Base-by-base conservation (phyloP, 306 rosid species). In the Malus domestica region DNA sequence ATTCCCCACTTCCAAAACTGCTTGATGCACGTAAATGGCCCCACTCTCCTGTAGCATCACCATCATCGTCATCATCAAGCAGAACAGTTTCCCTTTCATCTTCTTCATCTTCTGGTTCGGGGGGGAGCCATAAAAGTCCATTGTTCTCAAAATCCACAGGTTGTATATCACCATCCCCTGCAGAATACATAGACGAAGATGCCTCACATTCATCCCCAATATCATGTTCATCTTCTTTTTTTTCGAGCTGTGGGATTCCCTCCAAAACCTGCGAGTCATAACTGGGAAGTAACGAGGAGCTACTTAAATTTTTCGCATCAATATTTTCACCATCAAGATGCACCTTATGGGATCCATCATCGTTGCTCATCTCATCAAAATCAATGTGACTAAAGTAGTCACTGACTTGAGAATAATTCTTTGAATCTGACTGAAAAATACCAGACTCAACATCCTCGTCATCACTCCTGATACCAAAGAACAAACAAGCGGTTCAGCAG, bases 111-210 rank as follows among this genome's bases (percentile, higher is more conserved):
- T 96, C 98, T 19, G 99, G 99, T 72, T 90, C 97, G 65, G 99
- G 97, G 59, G 99, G 99, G 67, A 92, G 91, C 99, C 99, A 96
- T 70, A 96, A 91, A 86, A 92, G 91, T 69, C 93, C 98, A 74
- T 90, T 90, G 82, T 88, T 96, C 83, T 92, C 97, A 72, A 92
- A 92, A 89, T 96, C 97, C 78, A 92, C 91, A 76, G 98, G 91
- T 80, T 92, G 98, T 75, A 82, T 32, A 70, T 86, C 88, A 61
- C 82, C 87, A 52, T 82, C 87, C 75, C 73, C 86, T 27, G 86
- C 84, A 70, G 80, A 87, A 80, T 81, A 92, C 69, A 85, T 55
- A 6, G 97, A 87, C 44, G 96, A 87, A 76, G 89, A 84, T 58
- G 88, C 86, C 71, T 91, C 93, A 59, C 82, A 69, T 73, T 87